phyloP scores from a whole-genome alignment of 1,284 basidiomycete genomes.

The Ustilago nuda region DNA sequence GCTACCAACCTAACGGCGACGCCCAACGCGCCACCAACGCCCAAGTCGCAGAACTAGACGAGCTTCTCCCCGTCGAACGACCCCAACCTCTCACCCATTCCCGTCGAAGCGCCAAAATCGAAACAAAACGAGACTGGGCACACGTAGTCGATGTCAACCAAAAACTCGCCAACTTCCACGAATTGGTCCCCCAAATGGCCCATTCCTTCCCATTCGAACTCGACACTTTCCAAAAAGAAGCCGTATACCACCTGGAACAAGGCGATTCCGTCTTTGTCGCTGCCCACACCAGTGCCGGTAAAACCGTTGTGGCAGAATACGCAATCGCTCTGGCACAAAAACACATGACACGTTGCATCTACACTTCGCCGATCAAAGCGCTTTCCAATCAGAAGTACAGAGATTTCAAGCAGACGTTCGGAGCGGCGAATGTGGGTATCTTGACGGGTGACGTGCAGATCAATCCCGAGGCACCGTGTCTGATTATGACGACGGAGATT shows the following conservation, averaged over 20 bases:
- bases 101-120: slow-evolving; percentile 34
- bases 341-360: slow-evolving; percentile 99
- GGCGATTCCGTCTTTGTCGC: slow-evolving; percentile 99
- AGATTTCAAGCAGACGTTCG: slow-evolving; percentile 98
- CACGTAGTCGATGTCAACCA: slow-evolving; percentile 94
- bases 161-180: slow-evolving; percentile 85
- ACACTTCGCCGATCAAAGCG: slow-evolving; percentile 98
- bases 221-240: slow-evolving; percentile 95
- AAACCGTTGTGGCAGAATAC: slow-evolving; percentile 99
- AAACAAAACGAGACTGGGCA: slow-evolving; percentile 90
- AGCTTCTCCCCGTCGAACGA: slow-evolving; percentile 61
- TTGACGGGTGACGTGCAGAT: slow-evolving; percentile 99
- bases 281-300: slow-evolving; percentile 98
- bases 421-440: slow-evolving; percentile 91
- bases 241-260: slow-evolving; percentile 96
- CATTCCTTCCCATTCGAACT: slow-evolving; percentile 83
- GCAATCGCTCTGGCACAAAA: slow-evolving; percentile 95
- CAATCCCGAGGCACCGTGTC: slow-evolving; percentile 95
- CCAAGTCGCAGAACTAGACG: slow-evolving; percentile 63
- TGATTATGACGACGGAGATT: slow-evolving; percentile 94
- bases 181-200: slow-evolving; percentile 90
- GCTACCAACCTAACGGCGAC: slow-evolving; percentile 25
- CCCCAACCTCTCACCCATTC: slow-evolving; percentile 49
- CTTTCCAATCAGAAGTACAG: slow-evolving; percentile 99
- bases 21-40: slow-evolving; percentile 12